Conservation (phyloP, 331 rosid genomes). For the Cucumis variabilis region DNA sequence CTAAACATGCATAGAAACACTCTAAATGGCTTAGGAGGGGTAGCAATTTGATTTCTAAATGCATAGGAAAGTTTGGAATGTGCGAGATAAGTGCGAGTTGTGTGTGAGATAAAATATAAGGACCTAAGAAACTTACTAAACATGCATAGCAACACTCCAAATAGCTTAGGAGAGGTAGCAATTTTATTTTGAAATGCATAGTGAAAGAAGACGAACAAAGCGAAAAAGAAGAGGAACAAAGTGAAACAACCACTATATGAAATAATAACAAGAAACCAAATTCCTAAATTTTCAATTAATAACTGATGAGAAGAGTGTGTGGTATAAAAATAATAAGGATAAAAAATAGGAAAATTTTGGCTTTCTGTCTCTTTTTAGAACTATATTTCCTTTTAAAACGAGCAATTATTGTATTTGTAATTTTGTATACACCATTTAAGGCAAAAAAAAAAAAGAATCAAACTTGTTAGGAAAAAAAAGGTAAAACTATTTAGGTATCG, state of each 20-base stretch:
- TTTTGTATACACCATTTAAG: background rate
- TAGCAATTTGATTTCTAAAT: no score
- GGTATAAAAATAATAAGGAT: background rate
- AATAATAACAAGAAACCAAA: background rate
- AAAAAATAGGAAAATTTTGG: background rate
- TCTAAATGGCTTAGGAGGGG: no score
- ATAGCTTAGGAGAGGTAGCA: no score
- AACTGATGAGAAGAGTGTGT: background rate
- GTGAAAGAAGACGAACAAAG: no score
- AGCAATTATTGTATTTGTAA: background rate
- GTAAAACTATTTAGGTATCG: conserved; percentile 54
- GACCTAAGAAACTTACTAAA: no score
- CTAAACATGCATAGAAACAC: no score
- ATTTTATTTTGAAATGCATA: no score
- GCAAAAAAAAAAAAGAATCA: background rate
- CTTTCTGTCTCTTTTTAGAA: background rate
- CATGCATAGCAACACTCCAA: no score
- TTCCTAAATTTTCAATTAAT: background rate
- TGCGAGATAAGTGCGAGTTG: no score
- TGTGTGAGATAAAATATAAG: no score
- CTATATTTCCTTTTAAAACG: background rate
- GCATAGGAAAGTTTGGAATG: no score
- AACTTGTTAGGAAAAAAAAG: background rate
- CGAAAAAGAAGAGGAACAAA: background rate
- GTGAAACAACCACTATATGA: background rate